A percentile compares a stretch with the other conserved stretches of the same genome.
Conservation (phyloP, 495 filamentous ascomycete genomes). For the Penicillium manginii region DNA sequence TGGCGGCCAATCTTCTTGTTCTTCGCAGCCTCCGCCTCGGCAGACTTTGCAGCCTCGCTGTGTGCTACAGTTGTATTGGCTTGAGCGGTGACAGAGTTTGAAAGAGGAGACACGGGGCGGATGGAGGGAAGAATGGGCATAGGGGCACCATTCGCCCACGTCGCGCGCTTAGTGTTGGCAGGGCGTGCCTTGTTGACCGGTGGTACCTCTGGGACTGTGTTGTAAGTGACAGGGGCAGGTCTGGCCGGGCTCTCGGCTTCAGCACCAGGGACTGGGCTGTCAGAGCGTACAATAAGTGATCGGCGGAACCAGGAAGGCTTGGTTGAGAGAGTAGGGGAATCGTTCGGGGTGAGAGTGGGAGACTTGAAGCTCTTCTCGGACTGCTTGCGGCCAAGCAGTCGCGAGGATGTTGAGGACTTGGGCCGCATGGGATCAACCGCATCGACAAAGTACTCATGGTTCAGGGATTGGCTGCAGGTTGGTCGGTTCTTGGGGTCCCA, state of each 20-base stretch:
- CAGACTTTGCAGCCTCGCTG: slow-evolving; percentile 26
- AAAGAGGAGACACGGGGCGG: slow-evolving; percentile 89
- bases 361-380: slow-evolving; percentile 71
- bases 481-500: slow-evolving; percentile 96
- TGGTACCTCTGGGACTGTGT: slow-evolving; percentile 52
- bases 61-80: slow-evolving; percentile 56
- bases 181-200: slow-evolving; percentile 60
- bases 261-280: slow-evolving; percentile 52
- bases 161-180: slow-evolving; percentile 72
- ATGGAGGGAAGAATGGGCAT: slow-evolving; percentile 99
- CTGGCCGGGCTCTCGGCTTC: slow-evolving; percentile 40
- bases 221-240: slow-evolving; percentile 57
- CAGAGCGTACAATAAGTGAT: slow-evolving; percentile 78
- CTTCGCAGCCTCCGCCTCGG: slow-evolving; percentile 55
- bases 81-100: slow-evolving; percentile 89
- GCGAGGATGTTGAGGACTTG: slow-evolving; percentile 79
- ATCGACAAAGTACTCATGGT: slow-evolving; percentile 95
- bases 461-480: slow-evolving; percentile 90
- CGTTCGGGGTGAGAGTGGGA: slow-evolving; percentile 63
- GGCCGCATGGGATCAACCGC: slow-evolving; percentile 90
- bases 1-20: slow-evolving; percentile 96
- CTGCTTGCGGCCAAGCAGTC: slow-evolving; percentile 83
- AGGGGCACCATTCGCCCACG: slow-evolving; percentile 89
- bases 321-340: slow-evolving; percentile 70
- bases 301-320: slow-evolving; percentile 97